These are phyloP conservation scores for Phaseolus coccineus DNA, from an alignment of 331 rosid species.

Conservation along the genomic window DNA sequence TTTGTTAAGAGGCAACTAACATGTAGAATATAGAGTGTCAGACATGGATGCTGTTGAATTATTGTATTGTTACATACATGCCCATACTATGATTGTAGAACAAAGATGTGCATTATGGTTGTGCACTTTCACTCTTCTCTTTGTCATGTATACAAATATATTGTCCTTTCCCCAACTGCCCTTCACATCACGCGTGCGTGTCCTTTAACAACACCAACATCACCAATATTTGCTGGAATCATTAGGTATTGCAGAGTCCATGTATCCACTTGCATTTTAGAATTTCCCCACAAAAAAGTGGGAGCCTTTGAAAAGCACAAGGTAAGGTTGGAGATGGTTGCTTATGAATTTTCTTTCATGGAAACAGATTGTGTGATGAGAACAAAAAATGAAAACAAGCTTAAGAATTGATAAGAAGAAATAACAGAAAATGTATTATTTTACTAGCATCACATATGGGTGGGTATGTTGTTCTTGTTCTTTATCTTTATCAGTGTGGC, in stretches of 20 bases:
- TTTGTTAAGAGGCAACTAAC: too few species aligned
- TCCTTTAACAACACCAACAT: slow-evolving; percentile 40
- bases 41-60: slow-evolving; percentile 32
- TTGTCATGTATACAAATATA: slow-evolving; percentile 2
- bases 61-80: slow-evolving; percentile 29
- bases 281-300: neutral
- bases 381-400: neutral
- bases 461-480: slow-evolving; percentile 35
- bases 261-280: neutral
- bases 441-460: slow-evolving; percentile 10
- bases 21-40: neutral
- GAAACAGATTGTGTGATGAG: neutral
- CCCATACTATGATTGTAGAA: slow-evolving; percentile 26
- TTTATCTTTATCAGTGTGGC: slow-evolving; percentile 23
- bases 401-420: neutral
- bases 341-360: neutral
- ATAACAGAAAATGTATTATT: too few species aligned
- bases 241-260: neutral
- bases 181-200: slow-evolving; percentile 44
- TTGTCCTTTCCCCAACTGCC: slow-evolving; percentile 34
- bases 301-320: neutral
- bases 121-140: slow-evolving; percentile 8
- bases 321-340: neutral
- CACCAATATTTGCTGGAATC: slow-evolving; percentile 25
- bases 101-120: slow-evolving; percentile 6